Percentiles rank a stretch among this genome's conserved stretches.
phyloP scores from a whole-genome alignment of 2,329 filamentous ascomycete species.

The Geosmithia putterillii region DNA sequence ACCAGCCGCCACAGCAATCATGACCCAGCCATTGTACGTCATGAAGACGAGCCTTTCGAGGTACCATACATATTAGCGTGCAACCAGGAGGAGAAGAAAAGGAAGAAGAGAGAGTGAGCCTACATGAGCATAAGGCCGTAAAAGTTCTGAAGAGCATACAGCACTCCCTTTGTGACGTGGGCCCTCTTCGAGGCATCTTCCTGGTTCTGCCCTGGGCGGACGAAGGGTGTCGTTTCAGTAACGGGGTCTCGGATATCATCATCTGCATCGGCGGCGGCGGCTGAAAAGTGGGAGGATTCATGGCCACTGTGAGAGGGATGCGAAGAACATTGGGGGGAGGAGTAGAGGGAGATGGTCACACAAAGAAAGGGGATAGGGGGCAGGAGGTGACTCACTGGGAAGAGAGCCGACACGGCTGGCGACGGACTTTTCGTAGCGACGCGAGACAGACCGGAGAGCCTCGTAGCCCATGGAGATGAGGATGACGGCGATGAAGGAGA shows the following conservation, averaged over 20 bases:
- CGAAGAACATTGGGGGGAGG: background rate
- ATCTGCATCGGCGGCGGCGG: conserved; percentile 2
- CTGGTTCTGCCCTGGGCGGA: conserved; percentile 62
- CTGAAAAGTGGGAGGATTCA: background rate
- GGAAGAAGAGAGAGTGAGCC: conserved; percentile 22
- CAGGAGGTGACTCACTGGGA: conserved; percentile 32
- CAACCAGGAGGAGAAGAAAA: background rate
- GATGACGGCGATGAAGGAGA: conserved; percentile 74
- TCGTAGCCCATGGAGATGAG: conserved; percentile 88
- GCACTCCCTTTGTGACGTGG: conserved; percentile 64
- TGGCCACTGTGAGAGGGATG: background rate
- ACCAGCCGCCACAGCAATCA: conserved; percentile 80
- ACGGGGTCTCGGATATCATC: conserved; percentile 28
- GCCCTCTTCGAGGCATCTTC: conserved; percentile 50
- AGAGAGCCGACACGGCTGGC: conserved; percentile 32
- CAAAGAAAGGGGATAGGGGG: background rate
- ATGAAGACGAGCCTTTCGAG: conserved; percentile 83
- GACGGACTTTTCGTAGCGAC: conserved; percentile 59
- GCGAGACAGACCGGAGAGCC: conserved; percentile 63
- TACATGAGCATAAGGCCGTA: conserved; percentile 99
- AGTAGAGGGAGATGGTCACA: background rate
- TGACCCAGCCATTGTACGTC: conserved; percentile 99
- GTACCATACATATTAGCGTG: background rate
- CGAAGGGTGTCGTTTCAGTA: conserved; percentile 53
- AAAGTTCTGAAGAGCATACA: conserved; percentile 92